phyloP scores from a whole-genome alignment of 768 basidiomycete genomes.

The Tricholoma matsutake region DNA sequence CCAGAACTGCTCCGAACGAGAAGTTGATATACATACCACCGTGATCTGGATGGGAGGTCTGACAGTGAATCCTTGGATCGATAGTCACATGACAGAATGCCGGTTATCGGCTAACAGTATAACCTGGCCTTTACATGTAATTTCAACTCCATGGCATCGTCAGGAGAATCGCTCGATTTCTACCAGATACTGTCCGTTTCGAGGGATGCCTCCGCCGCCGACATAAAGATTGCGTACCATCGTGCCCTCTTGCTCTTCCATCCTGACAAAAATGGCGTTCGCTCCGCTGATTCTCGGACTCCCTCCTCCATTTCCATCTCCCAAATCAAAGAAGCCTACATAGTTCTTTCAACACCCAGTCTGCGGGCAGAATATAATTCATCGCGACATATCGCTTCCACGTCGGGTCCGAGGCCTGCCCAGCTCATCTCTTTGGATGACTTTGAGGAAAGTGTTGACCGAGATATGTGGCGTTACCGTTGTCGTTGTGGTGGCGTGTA shows the following conservation, averaged over 20 bases:
- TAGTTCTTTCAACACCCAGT: constrained; percentile 49
- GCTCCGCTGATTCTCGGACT: constrained; percentile 1
- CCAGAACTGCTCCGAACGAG: no score
- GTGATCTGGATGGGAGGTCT: no score
- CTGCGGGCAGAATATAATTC: constrained; percentile 53
- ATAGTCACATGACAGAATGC: no score
- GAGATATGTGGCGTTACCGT: constrained; percentile 47
- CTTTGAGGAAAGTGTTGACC: constrained; percentile 41
- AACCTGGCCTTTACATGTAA: no score
- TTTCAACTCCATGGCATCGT: no score
- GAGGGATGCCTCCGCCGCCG: constrained; percentile 42
- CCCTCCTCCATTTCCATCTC: constrained; percentile 43
- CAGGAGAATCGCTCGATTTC: constrained; percentile 38
- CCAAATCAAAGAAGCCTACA: constrained; percentile 65
- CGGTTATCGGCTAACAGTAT: no score
- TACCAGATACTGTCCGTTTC: constrained; percentile 58
- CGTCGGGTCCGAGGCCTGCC: constrained; percentile 58
- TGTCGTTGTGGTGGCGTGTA: constrained; percentile 79
- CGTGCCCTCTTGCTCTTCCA: constrained; percentile 60
- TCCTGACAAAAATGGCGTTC: constrained; percentile 40
- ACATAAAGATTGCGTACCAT: constrained; percentile 72
- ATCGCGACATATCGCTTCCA: constrained; percentile 4
- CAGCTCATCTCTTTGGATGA: constrained; percentile 78
- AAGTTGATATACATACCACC: no score
- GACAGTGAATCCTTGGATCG: no score